A percentile compares a stretch with the other conserved stretches of the same genome.
These are phyloP conservation scores for Nepenthes mirabilis DNA, from an alignment of 148 eudicot species.

Conservation along the genomic window DNA sequence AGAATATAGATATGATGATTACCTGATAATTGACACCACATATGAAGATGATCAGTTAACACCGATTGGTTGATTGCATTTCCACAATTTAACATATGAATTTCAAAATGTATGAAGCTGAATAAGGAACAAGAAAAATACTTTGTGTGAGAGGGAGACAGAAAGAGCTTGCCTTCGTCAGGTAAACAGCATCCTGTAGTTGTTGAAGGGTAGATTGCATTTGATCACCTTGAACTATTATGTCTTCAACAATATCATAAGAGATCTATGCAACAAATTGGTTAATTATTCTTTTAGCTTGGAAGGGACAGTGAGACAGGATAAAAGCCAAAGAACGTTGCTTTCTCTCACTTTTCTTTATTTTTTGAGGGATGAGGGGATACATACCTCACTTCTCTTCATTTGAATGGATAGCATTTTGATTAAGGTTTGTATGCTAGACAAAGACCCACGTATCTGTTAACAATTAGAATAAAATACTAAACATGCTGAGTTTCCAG, in stretches of 20 bases:
- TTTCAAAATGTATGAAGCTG: too few relatives aligned
- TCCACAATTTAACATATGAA: too few relatives aligned
- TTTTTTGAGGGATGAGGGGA: slow-evolving; percentile 2
- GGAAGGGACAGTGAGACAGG: background rate
- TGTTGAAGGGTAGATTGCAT: slow-evolving; percentile 75
- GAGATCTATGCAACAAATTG: slow-evolving; percentile 41
- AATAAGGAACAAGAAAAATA: too few relatives aligned
- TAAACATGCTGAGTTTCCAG: slow-evolving; percentile 10
- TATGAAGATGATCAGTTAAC: too few relatives aligned
- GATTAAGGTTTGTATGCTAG: slow-evolving; percentile 71
- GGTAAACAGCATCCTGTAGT: slow-evolving; percentile 87
- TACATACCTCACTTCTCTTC: slow-evolving; percentile 66
- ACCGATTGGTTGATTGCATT: too few relatives aligned
- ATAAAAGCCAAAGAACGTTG: slow-evolving; percentile 1
- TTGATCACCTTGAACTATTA: slow-evolving; percentile 66
- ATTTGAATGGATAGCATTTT: slow-evolving; percentile 63
- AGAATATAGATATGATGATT: too few relatives aligned
- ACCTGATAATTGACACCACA: too few relatives aligned
- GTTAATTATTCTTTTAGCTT: background rate
- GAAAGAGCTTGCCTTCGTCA: slow-evolving; percentile 61
- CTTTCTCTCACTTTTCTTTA: too few relatives aligned
- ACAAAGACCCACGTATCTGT: slow-evolving; percentile 91
- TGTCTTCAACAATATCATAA: slow-evolving; percentile 78
- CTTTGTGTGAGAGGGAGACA: background rate
- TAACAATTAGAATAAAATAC: slow-evolving; percentile 13